Conservation (phyloP, 129 eudicot genomes). For the Centella asiatica region DNA sequence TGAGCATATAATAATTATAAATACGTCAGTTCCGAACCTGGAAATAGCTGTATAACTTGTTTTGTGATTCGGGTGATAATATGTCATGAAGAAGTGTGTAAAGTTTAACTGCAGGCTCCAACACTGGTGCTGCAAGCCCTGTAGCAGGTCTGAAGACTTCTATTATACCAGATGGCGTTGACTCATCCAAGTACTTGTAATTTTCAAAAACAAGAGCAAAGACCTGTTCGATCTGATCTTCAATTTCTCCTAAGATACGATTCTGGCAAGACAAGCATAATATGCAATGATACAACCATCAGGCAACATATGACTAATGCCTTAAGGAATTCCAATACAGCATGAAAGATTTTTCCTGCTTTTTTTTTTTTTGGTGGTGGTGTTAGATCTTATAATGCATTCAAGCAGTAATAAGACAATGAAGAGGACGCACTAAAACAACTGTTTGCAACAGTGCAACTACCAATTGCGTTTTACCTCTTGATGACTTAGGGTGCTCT, state of each 20-base stretch:
- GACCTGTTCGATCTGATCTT: constrained; percentile 63
- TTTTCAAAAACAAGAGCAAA: constrained; percentile 62
- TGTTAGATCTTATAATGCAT: too few species aligned
- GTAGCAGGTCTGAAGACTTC: constrained; percentile 69
- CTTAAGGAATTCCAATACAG: neutral
- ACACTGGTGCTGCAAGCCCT: constrained; percentile 57
- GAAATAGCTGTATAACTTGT: constrained; percentile 59
- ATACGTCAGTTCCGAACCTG: constrained; percentile 39
- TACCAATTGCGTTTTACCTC: constrained; percentile 41
- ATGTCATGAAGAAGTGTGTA: constrained; percentile 76
- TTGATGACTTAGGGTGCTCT: constrained; percentile 70
- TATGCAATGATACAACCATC: neutral
- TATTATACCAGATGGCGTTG: constrained; percentile 55
- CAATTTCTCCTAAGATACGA: constrained; percentile 69
- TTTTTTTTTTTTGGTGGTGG: too few species aligned
- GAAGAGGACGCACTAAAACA: neutral
- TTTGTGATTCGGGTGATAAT: constrained; percentile 75
- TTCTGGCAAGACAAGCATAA: constrained; percentile 37
- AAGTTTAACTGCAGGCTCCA: constrained; percentile 70
- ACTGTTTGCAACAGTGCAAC: constrained; percentile 11
- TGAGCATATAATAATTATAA: constrained; percentile 1
- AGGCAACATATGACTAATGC: constrained; percentile 2
- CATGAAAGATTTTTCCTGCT: neutral
- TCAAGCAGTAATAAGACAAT: neutral
- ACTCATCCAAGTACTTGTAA: constrained; percentile 70